Conservation (phyloP, 2,329 filamentous ascomycete species). For the Atkinsonella hypoxylon region DNA sequence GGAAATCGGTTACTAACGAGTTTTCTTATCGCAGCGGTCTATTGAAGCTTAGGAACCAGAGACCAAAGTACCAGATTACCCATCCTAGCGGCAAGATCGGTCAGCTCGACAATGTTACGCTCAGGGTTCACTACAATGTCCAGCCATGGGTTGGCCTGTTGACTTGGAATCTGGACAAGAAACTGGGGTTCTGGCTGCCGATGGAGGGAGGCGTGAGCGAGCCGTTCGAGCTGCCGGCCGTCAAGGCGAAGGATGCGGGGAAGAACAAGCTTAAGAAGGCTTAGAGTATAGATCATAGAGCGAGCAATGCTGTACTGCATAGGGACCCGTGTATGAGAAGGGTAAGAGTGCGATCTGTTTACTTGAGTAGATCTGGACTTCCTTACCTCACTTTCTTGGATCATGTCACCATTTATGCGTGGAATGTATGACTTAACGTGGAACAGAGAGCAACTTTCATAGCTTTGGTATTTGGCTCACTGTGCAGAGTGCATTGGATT, state of each 20-base stretch:
- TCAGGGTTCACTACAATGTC: constrained; percentile 88
- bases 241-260: constrained; percentile 40
- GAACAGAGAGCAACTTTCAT: no score
- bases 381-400: no score
- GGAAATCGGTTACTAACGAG: constrained; percentile 1
- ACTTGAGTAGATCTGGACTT: not conserved
- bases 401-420: no score
- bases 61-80: constrained; percentile 94
- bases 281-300: not conserved
- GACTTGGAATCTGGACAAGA: constrained; percentile 59
- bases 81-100: constrained; percentile 74
- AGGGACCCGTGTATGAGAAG: not conserved
- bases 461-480: no score
- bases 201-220: constrained; percentile 53
- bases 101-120: constrained; percentile 57
- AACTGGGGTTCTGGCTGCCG: constrained; percentile 51
- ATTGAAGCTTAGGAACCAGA: constrained; percentile 69
- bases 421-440: no score
- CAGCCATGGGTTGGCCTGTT: constrained; percentile 91
- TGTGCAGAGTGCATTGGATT: no score
- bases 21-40: constrained; percentile 42
- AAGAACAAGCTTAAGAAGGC: constrained; percentile 10
- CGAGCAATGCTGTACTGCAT: not conserved
- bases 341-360: not conserved
- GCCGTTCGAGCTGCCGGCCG: constrained; percentile 49